Base-by-base conservation (phyloP, 768 basidiomycete genomes). In the Bullera alba region DNA sequence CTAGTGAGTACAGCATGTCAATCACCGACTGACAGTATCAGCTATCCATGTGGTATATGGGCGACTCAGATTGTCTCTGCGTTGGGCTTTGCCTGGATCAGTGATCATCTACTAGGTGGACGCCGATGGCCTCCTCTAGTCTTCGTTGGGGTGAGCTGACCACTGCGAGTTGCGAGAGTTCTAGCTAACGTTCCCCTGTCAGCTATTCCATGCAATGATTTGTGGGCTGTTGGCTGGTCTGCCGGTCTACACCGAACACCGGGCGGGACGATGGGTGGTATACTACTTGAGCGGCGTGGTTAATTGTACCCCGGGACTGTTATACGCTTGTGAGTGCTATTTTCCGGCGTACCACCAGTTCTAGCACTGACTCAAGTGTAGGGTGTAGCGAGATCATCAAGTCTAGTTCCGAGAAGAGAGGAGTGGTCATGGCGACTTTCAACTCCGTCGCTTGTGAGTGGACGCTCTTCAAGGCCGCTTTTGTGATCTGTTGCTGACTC, bases 81-180 rank as follows among this genome's bases (percentile, higher is more conserved):
- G 17, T 32, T 58, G 6, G 42, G 27, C 25, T 58, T 51, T 29
- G 56, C 62, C 1, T 64, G 62, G 62, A 29, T 55, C 25, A 54
- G 51, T 32, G 62, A 64, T 50, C 46, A 36, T 19, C 28, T 51
- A 4, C 46, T 58, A 3, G 56, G 52, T 38, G 62, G 62, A 17
- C 21, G 45, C 28, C 45, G 61, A 44, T 63, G 55, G 54, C 61
- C 61, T 12, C 56, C 56, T 5, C 22, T 57, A n/a, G 28, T 57
- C 28, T 32, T 57, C 10, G 56, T 51, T 5, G 56, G 47, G 14
- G 53, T 50, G 27, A 50, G 49, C 35, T 10, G 8, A n/a, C 35
- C n/a, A n/a, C n/a, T n/a, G n/a, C 10, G 19, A 17, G 14, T 14
- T 25, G 23, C 6, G 10, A 23, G 25, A 25, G 21, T 38, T 6